phyloP scores from a whole-genome alignment of 306 rosid species.

The Chamaecrista fasciculata region DNA sequence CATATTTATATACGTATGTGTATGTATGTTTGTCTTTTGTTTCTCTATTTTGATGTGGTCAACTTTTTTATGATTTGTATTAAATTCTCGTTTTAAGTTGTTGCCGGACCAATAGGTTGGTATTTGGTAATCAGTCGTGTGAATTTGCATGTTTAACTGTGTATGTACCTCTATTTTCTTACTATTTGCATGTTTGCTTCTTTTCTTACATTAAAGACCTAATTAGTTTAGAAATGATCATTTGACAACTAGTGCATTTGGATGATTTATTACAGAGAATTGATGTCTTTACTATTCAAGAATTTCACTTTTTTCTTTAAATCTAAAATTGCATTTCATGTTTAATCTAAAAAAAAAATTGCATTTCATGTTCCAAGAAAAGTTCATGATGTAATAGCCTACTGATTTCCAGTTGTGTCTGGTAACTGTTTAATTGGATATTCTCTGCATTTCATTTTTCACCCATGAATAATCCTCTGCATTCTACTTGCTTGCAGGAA shows the following conservation, averaged over 20 bases:
- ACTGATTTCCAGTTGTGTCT: conserved; percentile 23
- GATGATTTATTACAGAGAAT: conserved; percentile 30
- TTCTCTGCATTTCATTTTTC: conserved; percentile 24
- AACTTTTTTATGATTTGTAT: neutral
- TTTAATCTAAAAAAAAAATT: too few species aligned
- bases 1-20: too few species aligned
- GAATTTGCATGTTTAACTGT: neutral
- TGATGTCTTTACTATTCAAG: conserved; percentile 4
- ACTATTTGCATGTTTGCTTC: neutral
- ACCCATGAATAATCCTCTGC: conserved; percentile 12
- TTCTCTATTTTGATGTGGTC: neutral
- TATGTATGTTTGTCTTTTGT: neutral
- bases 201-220: neutral
- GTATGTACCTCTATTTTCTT: too few species aligned
- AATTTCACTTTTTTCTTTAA: conserved; percentile 2
- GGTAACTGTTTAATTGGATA: conserved; percentile 5
- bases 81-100: neutral
- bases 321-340: conserved; percentile 19
- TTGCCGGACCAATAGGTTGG: neutral
- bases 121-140: neutral
- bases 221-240: too few species aligned
- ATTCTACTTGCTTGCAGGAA: conserved; percentile 53
- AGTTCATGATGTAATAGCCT: neutral
- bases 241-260: conserved; percentile 4
- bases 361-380: conserved; percentile 14